phyloP scores from a whole-genome alignment of 2,329 filamentous ascomycete genomes.

The Colletotrichum destructivum region DNA sequence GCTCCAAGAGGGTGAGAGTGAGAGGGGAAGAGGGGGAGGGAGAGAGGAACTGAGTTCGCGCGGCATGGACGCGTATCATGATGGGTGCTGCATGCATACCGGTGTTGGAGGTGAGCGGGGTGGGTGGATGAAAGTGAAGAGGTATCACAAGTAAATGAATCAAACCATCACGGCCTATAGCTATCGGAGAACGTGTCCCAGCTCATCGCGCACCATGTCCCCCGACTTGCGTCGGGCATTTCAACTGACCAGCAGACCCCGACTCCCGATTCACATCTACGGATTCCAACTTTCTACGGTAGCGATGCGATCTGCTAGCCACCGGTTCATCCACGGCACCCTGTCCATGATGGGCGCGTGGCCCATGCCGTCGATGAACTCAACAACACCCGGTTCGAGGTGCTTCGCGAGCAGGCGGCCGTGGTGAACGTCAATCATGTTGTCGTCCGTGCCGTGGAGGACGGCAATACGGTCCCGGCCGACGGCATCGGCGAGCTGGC shows the following conservation, averaged over 20 bases:
- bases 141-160: slow-evolving; percentile 37
- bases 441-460: slow-evolving; percentile 81
- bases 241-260: background rate
- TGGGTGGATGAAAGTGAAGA: slow-evolving; percentile 11
- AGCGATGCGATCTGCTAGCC: slow-evolving; percentile 71
- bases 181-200: background rate
- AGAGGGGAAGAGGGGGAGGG: background rate
- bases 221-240: background rate
- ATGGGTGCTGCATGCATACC: slow-evolving; percentile 19
- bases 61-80: background rate
- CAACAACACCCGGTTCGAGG: slow-evolving; percentile 72
- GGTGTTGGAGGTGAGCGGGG: slow-evolving; percentile 8
- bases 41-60: background rate
- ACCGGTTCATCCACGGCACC: slow-evolving; percentile 76
- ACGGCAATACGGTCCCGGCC: slow-evolving; percentile 83
- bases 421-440: slow-evolving; percentile 83
- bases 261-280: background rate
- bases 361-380: slow-evolving; percentile 79
- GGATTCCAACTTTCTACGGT: slow-evolving; percentile 63
- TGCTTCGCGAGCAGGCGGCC: slow-evolving; percentile 77
- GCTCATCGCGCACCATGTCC: background rate
- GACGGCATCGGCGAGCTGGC: slow-evolving; percentile 75
- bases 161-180: slow-evolving; percentile 20
- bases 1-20: background rate
- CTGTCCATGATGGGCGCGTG: slow-evolving; percentile 84